Evolutionary conservation across 2,329 filamentous ascomycete genomes (phyloP).

Genomic region (Blastomyces silverae): DNA sequence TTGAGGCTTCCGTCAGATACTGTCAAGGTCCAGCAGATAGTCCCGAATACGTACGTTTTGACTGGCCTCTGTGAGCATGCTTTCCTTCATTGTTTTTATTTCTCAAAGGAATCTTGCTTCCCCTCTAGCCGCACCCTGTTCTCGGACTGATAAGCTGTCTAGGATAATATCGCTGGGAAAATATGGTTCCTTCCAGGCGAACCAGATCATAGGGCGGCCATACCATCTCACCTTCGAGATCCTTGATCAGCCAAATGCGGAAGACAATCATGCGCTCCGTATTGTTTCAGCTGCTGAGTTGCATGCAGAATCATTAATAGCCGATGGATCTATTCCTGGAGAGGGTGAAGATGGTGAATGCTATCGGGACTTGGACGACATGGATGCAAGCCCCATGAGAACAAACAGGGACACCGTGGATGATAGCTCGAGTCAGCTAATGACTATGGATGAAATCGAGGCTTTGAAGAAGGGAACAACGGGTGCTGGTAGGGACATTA

Average conservation of each 20-base stretch:
- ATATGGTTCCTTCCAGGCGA: conserved; percentile 84
- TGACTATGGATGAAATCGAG: conserved; percentile 66
- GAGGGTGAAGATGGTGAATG: conserved; percentile 33
- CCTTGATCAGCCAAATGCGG: conserved; percentile 60
- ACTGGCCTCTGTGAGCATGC: conserved; percentile 23
- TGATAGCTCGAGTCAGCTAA: conserved; percentile 62
- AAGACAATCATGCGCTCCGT: conserved; percentile 60
- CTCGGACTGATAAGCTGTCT: conserved; percentile 26
- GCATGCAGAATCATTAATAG: conserved; percentile 66
- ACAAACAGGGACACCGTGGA: conserved; percentile 60
- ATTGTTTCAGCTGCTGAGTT: conserved; percentile 75
- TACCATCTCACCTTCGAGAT: conserved; percentile 90
- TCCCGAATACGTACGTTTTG: conserved; percentile 57
- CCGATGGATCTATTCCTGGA: conserved; percentile 31
- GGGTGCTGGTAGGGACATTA: conserved; percentile 77
- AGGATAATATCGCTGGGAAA: conserved; percentile 86
- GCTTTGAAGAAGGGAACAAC: conserved; percentile 64
- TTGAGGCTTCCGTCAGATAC: conserved; percentile 48
- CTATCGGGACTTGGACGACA: conserved; percentile 29
- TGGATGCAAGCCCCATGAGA: conserved; percentile 49
- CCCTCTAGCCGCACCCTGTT: conserved; percentile 24
- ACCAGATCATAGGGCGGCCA: conserved; percentile 82
- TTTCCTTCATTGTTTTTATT: conserved; percentile 15
- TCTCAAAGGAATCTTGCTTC: conserved; percentile 14
- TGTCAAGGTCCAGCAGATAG: conserved; percentile 52